These are phyloP conservation scores for Climacium dendroides DNA, from an alignment of 225 moss, liverwort and hornwort species.

Conservation along the genomic window DNA sequence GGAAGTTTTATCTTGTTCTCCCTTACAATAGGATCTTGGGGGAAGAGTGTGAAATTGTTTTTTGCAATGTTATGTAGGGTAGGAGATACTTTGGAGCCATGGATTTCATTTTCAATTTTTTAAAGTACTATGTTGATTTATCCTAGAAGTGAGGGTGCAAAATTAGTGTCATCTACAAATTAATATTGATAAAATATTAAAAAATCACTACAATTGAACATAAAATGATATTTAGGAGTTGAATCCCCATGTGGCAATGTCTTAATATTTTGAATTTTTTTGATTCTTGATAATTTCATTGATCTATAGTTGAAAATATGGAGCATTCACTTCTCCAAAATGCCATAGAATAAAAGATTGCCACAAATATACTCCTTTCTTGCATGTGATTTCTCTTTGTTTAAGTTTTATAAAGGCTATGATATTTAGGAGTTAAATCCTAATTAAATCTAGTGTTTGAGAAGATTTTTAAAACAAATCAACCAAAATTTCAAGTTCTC, in stretches of 20 bases:
- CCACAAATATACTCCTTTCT: not conserved
- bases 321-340: not conserved
- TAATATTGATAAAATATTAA: not conserved
- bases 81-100: not conserved
- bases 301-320: not conserved
- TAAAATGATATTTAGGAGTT: too few relatives aligned
- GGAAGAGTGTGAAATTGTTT: accelerated
- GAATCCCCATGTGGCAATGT: too few relatives aligned
- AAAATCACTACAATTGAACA: not conserved
- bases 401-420: not conserved
- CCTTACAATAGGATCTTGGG: too few relatives aligned
- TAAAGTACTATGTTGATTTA: accelerated
- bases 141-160: not conserved
- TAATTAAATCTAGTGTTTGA: not conserved
- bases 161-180: not conserved
- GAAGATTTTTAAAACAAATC: not conserved
- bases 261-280: not conserved
- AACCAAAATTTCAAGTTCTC: not conserved
- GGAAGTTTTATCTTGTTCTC: too few relatives aligned
- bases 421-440: not conserved
- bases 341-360: not conserved
- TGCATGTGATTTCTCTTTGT: not conserved
- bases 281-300: not conserved
- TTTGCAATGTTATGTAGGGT: too few relatives aligned
- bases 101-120: not conserved